Base-by-base conservation (phyloP, 805 yeast genomes). In the Yamadazyma sp. region DNA sequence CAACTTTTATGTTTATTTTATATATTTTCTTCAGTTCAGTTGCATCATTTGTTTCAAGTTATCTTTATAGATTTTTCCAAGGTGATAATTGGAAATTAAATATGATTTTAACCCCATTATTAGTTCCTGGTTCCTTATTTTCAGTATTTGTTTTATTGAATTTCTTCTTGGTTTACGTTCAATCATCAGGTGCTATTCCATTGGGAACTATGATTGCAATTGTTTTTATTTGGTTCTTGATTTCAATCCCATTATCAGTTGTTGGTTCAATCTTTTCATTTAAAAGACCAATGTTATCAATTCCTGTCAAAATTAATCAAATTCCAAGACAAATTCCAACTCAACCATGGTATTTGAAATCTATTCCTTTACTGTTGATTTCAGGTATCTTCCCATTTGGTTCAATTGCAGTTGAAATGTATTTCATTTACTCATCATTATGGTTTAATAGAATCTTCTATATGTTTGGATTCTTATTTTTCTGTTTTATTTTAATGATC, bases 351-450 rank as follows among this genome's bases (percentile, higher is more conserved):
- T 87, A 84, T 54, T 70, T 87, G 50, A 76, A 75, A 52, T 76
- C 86, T 3, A 43, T 74, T 12, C 81, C 87, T 16, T 73, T 82
- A 36, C 66, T 88, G 50, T 55, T 86, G 27, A 70, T 86, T 42
- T 84, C 94, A 2, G 98, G 98, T 42, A 75, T 91, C 40, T 81
- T 91, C 73, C 97, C 98, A 52, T 88, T 91, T 55, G 95, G 96
- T 7, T 82, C 96, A 14, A 84, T 93, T 55, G 88, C 96, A 16
- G 93, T 93, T 38, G 97, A 93, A 66, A 76, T 93, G 76, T 89
- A 87, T 62, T 91, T 88, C 66, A 86, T 93, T 51, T 81, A 86
- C 67, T 76, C 86, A 34, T 86, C 96, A 21, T 64, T 93, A 47
- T 91, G 98, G 98, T 86, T 85, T 62, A 88, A 86, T 72, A 77